Evolutionary conservation across 345 rosid genomes (phyloP).

Genomic region (Citrus cavaleriei): DNA sequence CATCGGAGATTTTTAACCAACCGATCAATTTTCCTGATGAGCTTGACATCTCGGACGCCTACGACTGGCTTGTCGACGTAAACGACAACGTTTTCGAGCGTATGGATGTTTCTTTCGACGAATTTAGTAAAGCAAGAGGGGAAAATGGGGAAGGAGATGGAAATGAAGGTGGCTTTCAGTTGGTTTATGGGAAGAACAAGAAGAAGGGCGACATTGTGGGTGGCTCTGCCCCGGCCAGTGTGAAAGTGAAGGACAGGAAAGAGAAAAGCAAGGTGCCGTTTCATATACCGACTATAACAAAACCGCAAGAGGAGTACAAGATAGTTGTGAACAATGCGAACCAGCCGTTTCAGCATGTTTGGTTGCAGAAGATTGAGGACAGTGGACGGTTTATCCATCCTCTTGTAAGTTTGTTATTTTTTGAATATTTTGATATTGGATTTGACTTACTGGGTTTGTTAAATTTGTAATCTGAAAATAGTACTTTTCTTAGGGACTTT

Average conservation of each 20-base stretch:
- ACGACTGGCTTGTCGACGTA: conserved; percentile 64
- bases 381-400: conserved; percentile 64
- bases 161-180: conserved; percentile 56
- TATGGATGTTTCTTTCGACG: conserved; percentile 57
- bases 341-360: conserved; percentile 72
- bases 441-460: not conserved
- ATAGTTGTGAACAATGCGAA: conserved; percentile 66
- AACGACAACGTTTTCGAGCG: conserved; percentile 72
- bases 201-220: conserved; percentile 20
- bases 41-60: conserved; percentile 49
- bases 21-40: conserved; percentile 35
- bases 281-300: conserved; percentile 62
- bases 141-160: conserved; percentile 48
- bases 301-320: conserved; percentile 70
- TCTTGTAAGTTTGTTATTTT: conserved; percentile 45
- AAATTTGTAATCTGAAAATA: not conserved
- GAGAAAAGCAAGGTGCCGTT: conserved; percentile 63
- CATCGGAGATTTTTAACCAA: conserved; percentile 32
- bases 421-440: not conserved
- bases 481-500: not conserved
- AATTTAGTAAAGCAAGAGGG: conserved; percentile 39
- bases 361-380: conserved; percentile 76
- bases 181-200: conserved; percentile 74
- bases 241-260: conserved; percentile 46
- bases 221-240: conserved; percentile 29